Evolutionary conservation across 2,329 filamentous ascomycete genomes (phyloP).

Genomic region (Epichloe hybrida): DNA sequence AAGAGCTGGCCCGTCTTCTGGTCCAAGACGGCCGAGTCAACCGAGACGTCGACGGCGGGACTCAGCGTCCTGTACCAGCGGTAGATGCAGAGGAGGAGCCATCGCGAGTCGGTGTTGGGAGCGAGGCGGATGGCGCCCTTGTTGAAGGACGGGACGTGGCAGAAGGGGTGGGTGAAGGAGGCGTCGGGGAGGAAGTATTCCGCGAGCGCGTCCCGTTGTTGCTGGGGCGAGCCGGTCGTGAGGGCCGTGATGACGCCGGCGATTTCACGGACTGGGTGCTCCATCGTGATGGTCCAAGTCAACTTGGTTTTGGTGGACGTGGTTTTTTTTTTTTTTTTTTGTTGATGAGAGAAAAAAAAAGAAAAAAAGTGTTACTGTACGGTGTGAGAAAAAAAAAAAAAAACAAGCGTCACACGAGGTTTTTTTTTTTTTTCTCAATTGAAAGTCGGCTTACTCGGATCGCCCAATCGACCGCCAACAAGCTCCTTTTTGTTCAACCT

Average conservation of each 20-base stretch:
- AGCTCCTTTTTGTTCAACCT: too few species aligned
- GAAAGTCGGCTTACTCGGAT: not conserved
- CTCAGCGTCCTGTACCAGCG: slow-evolving; percentile 77
- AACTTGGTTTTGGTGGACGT: not conserved
- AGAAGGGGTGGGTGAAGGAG: slow-evolving; percentile 67
- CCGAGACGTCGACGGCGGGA: slow-evolving; percentile 52
- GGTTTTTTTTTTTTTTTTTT: not conserved
- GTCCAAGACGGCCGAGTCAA: slow-evolving; percentile 58
- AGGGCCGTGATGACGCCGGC: slow-evolving; percentile 51
- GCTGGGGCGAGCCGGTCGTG: slow-evolving; percentile 49
- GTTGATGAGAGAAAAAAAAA: too few species aligned
- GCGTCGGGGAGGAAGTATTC: slow-evolving; percentile 62
- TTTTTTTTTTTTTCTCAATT: not conserved
- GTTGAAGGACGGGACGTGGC: slow-evolving; percentile 46
- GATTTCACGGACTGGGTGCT: slow-evolving; percentile 39
- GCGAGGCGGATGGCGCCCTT: slow-evolving; percentile 27
- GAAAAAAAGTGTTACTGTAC: too few species aligned
- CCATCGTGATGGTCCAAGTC: not conserved
- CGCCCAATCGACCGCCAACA: not conserved
- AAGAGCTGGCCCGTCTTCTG: slow-evolving; percentile 53
- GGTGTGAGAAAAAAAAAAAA: too few species aligned
- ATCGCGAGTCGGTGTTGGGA: slow-evolving; percentile 44
- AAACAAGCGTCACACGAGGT: too few species aligned
- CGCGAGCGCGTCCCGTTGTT: slow-evolving; percentile 53
- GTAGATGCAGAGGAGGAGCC: slow-evolving; percentile 56